Evolutionary conservation across 2,329 filamentous ascomycete species (phyloP), one percentile per base, ranked within the genome.

Genomic region (Fusarium cyanostomum): DNA sequence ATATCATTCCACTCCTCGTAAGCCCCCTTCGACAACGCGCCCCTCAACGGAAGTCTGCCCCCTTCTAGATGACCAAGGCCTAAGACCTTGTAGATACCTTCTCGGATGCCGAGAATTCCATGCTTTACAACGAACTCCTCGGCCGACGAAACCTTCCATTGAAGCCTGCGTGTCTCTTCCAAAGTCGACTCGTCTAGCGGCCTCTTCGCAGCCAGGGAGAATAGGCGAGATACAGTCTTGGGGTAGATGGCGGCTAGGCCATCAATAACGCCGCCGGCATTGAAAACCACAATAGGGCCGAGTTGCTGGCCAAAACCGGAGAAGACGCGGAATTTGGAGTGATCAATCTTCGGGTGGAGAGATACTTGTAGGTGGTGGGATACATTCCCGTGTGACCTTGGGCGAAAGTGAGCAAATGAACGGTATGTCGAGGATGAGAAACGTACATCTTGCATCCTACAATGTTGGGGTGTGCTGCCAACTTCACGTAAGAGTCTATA

Each of bases 361-460:
- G 84, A 85, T 53, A 89, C 83, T 71, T 88, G 83, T 13, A 83
- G 80, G 71, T 88, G 86, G 67, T 84, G 80, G 18, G 86, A 87
- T 39, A 89, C 80, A 70, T 89, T 85, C 49, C 86, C 86, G 71
- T 89, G 87, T 1, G 86, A 89, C 5, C 88, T 88, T 11, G 90
- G 82, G 4, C 87, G 88, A 18, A 85, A 87, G 79, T 85, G 6
- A 45, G 24, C 33, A 37, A 2, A 16, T 24, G 28, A 12, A 8
- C 12, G 8, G 9, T 80, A 21, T 21, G 21, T 21, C 21, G 6
- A 73, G 89, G 86, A 66, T 85, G 82, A 27, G 86, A 87, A 45
- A 90, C 83, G 69, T 89, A 85, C 67, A 89, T 83, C 76, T 90
- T 89, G 76, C 85, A 88, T 52, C 87, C 87, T 3, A 89, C 86